Evolutionary conservation across 2,329 filamentous ascomycete genomes (phyloP).

Genomic region (Stachybotrys chlorohalonatus): DNA sequence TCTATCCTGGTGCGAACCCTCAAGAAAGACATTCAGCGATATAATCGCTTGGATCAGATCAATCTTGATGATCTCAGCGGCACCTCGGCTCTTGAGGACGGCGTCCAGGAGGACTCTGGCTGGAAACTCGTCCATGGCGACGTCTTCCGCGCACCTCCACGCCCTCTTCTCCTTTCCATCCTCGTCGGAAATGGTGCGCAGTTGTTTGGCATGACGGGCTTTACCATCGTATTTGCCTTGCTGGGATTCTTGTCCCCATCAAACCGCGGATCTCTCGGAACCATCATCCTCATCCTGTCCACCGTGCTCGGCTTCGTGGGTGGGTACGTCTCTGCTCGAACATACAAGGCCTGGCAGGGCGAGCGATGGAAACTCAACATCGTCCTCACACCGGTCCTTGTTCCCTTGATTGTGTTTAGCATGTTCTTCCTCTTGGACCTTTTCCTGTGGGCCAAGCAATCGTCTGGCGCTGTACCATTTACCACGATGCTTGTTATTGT

Average conservation of each 20-base stretch:
- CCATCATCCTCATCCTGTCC: conserved; percentile 87
- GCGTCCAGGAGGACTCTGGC: conserved; percentile 92
- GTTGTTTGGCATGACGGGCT: conserved; percentile 93
- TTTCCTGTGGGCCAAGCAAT: conserved; percentile 89
- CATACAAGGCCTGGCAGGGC: conserved; percentile 92
- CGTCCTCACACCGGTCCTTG: conserved; percentile 71
- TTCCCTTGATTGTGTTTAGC: conserved; percentile 78
- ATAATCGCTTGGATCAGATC: conserved; percentile 89
- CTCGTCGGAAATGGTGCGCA: conserved; percentile 90
- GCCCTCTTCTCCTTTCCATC: conserved; percentile 75
- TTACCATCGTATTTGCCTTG: conserved; percentile 87
- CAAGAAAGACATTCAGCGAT: conserved; percentile 90
- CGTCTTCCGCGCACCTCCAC: conserved; percentile 82
- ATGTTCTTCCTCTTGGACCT: conserved; percentile 92
- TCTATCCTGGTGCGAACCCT: conserved; percentile 85
- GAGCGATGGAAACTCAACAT: conserved; percentile 95
- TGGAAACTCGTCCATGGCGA: conserved; percentile 99
- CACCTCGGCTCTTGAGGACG: conserved; percentile 73
- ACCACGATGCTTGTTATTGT: conserved; percentile 94
- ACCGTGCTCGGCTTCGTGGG: conserved; percentile 88
- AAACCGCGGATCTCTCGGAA: conserved; percentile 87
- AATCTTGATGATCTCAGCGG: conserved; percentile 82
- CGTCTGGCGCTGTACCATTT: conserved; percentile 90
- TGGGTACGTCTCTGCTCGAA: conserved; percentile 77
- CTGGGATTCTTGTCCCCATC: conserved; percentile 92